Base-by-base conservation (phyloP, 257 asterid species). In the Coffea eugenioides region DNA sequence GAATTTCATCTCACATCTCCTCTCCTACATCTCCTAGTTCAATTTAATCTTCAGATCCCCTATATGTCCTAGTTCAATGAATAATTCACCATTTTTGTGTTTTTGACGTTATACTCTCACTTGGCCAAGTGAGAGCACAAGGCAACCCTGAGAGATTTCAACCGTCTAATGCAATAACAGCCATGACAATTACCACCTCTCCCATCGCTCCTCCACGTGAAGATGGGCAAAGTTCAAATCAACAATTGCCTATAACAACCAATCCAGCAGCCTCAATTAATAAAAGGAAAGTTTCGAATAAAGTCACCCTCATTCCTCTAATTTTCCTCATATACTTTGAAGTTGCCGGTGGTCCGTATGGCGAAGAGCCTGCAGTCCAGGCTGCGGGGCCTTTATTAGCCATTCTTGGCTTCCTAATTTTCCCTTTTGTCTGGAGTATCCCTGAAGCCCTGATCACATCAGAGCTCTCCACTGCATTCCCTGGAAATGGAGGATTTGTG, bases 401-500 rank as follows among this genome's bases (percentile, higher is more conserved):
- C 72, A 90, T 94, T 76, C 89, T 94, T 46, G 98, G 98, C 0
- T 94, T 92, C 79, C 84, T 88, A 21, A 88, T 94, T 27, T 94
- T 94, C 81, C 98, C 98, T 57, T 94, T 94, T 82, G 91, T 94
- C 21, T 92, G 98, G 98, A 87, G 92, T 72, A 80, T 89, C 36
- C 97, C 97, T 15, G 98, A 94, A 83, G 94, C 97, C 25, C 90
- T 94, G 0, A 88, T 92, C 92, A 94, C 98, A 46, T 97, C 98
- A 52, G 97, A 94, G 77, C 97, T 94, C 77, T 87, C 97, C 87
- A 94, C 97, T 39, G 82, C 94, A 27, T 89, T 81, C 81, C 97
- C 97, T 46, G 97, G 97, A 18, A 94, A 94, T 86, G 97, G 98
- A 68, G 98, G 98, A 0, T 94, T 91, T 75, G 97, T 94, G 3